Evolutionary conservation across 1,139 yeast genomes (phyloP).

Genomic region (Nakaseomyces delphensis): DNA sequence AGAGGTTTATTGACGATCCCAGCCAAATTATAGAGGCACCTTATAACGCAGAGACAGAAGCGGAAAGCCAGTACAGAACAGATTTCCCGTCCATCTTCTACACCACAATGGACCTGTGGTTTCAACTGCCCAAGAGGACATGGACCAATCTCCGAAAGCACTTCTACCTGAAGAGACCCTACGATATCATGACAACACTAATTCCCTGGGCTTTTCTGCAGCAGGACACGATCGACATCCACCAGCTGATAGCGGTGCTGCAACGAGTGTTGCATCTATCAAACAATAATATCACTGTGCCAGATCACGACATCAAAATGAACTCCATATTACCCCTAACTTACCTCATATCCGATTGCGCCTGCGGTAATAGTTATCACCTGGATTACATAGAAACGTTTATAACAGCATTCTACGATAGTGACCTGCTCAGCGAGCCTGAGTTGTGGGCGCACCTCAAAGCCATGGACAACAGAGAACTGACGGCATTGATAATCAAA

Average conservation of each 20-base stretch:
- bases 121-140: not conserved
- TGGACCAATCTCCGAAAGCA: constrained; percentile 2
- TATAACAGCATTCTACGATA: not conserved
- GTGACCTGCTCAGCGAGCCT: constrained; percentile 1
- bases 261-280: constrained; percentile 2
- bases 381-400: constrained; percentile 3
- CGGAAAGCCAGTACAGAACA: not conserved
- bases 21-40: not conserved
- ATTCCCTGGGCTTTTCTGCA: constrained; percentile 6
- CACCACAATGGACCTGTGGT: not conserved
- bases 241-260: not conserved
- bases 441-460: constrained; percentile 4
- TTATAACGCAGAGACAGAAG: constrained; percentile 1
- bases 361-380: no score
- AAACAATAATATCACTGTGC: not conserved
- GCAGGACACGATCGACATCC: not conserved
- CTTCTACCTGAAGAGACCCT: constrained; percentile 4
- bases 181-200: constrained; percentile 6
- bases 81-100: constrained; percentile 7
- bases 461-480: not conserved
- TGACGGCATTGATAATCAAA: not conserved
- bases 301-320: not conserved
- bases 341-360: constrained; percentile 7
- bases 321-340: constrained; percentile 5
- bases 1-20: not conserved